Conservation (phyloP, 2,329 filamentous ascomycete species). For the Colletotrichum destructivum region DNA sequence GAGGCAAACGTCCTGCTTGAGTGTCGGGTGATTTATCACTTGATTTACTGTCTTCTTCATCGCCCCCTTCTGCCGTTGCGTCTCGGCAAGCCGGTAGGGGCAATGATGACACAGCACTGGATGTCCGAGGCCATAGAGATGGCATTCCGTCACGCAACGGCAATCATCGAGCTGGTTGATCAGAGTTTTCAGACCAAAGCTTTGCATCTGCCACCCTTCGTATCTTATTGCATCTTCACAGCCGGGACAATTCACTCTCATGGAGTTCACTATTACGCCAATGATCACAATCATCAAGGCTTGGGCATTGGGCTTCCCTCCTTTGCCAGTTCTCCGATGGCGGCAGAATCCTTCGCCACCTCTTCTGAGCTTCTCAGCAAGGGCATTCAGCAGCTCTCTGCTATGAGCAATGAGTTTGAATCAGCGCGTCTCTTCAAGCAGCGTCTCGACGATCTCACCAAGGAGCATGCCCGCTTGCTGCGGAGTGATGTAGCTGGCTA, state of each 20-base stretch:
- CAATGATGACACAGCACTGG: constrained; percentile 38
- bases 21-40: constrained; percentile 20
- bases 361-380: constrained; percentile 21
- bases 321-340: constrained; percentile 30
- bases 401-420: constrained; percentile 8
- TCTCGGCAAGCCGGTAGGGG: constrained; percentile 17
- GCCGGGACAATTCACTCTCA: constrained; percentile 24
- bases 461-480: constrained; percentile 18
- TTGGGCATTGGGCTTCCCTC: constrained; percentile 13
- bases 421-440: constrained; percentile 14
- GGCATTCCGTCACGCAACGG: constrained; percentile 29
- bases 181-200: constrained; percentile 10
- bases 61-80: constrained; percentile 27
- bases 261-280: constrained; percentile 17
- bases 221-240: constrained; percentile 34
- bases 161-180: constrained; percentile 25
- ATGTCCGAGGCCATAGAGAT: constrained; percentile 20
- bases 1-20: neutral
- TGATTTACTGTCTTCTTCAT: constrained; percentile 36
- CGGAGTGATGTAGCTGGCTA: constrained; percentile 16
- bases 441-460: constrained; percentile 18
- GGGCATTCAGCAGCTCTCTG: constrained; percentile 19
- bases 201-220: constrained; percentile 18
- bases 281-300: neutral
- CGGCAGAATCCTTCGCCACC: constrained; percentile 15